Evolutionary conservation across 441 rosid genomes (phyloP).

Genomic region (Gossypium armourianum): DNA sequence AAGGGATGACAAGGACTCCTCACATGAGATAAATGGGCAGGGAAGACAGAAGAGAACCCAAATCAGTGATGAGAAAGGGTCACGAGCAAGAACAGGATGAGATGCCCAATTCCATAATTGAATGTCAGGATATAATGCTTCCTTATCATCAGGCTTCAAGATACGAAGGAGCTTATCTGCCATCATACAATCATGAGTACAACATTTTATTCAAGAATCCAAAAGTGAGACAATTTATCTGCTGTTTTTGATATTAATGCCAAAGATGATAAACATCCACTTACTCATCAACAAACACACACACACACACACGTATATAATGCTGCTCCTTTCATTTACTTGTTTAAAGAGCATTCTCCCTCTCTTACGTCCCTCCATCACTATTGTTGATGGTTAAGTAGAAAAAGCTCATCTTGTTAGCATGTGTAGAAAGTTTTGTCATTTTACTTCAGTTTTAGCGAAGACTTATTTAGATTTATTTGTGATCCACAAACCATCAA

Average conservation of each 20-base stretch:
- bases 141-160: slow-evolving; percentile 39
- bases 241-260: neutral
- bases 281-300: neutral
- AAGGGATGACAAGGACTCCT: slow-evolving; percentile 68
- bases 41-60: slow-evolving; percentile 97
- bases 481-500: neutral
- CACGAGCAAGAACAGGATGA: slow-evolving; percentile 77
- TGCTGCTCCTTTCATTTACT: neutral
- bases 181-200: slow-evolving; percentile 12
- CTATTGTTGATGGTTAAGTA: neutral
- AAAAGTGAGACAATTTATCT: neutral
- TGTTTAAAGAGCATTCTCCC: neutral
- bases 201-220: neutral
- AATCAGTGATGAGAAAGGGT: slow-evolving; percentile 94
- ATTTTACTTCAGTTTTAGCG: neutral
- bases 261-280: neutral
- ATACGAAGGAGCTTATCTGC: slow-evolving; percentile 39
- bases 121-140: slow-evolving; percentile 37
- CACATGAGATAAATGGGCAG: slow-evolving; percentile 60
- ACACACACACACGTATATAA: neutral
- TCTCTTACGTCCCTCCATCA: neutral
- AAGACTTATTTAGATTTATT: neutral
- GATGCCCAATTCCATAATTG: slow-evolving; percentile 74
- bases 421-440: neutral
- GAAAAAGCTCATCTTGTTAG: neutral